Evolutionary conservation across 768 basidiomycete genomes (phyloP), one percentile per base, ranked within the genome.

Genomic region (Boletus pseudopeckii): DNA sequence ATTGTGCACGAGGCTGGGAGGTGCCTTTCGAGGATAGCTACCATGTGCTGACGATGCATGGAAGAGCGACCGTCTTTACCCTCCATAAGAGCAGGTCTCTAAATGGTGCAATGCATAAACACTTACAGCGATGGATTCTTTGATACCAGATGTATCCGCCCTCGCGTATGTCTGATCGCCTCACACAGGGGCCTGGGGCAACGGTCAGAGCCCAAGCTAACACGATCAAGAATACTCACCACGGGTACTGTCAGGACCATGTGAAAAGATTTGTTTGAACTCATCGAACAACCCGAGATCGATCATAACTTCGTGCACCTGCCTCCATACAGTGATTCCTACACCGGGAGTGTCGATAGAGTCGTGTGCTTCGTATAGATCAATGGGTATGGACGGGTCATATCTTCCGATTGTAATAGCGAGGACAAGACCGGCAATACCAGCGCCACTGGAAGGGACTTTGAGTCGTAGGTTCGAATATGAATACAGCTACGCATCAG

Each of bases 321-420:
- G 66, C 5, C 62, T 62, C 78, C 78, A 79, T 3, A 79, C 66
- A 61, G 74, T 36, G 68, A 78, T 38, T 63, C 80, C 76, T 5
- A 72, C 72, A 15, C 77, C 77, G 6, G 70, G 59, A 17, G 71
- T 68, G 2, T 69, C 69, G 38, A 77, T 64, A 18, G 73, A 71
- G 3, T 69, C 52, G 13, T 71, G 74, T 4, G 76, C 71, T 65
- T 82, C 80, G 56, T 80, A 81, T 2, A 80, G 49, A 52, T 75
- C 67, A 8, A 77, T 69, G 49, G 71, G 64, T 10, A 77, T 58
- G 4, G 56, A 59, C 15, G 53, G 50, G 58, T 73, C 58, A 44
- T 69, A 69, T 42, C 62, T 62, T 24, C 64, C 70, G 24, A 77
- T 66, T 4, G 71, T 65, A 17, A 67, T 65, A 0, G 78, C 74